Conservation (phyloP, 495 filamentous ascomycete genomes). For the Margaritispora aquatica region DNA sequence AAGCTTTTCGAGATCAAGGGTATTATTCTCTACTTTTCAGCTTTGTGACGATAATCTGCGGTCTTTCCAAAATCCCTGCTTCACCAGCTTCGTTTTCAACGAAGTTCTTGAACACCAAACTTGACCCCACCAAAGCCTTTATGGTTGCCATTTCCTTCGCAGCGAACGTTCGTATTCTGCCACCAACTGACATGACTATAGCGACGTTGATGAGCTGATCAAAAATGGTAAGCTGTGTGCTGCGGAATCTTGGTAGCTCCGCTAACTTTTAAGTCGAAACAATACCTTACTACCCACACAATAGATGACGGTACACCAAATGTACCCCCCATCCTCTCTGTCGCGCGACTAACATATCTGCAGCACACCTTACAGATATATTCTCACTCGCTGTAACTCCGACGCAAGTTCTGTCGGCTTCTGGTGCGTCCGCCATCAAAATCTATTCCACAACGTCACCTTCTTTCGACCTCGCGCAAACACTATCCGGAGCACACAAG, state of each 20-base stretch:
- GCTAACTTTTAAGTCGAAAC: constrained; percentile 67
- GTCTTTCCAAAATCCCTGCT: not conserved
- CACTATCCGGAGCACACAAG: constrained; percentile 67
- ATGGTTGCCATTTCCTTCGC: not conserved
- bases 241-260: not conserved
- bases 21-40: too few species aligned
- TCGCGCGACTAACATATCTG: constrained; percentile 7
- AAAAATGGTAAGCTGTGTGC: not conserved
- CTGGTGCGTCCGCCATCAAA: constrained; percentile 72
- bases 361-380: constrained; percentile 83
- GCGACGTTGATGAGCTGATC: not conserved
- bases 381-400: constrained; percentile 83
- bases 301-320: constrained; percentile 81
- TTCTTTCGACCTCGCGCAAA: constrained; percentile 70
- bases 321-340: constrained; percentile 12
- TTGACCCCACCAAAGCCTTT: constrained; percentile 20
- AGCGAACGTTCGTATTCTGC: not conserved
- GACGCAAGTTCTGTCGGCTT: constrained; percentile 69
- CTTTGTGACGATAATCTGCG: too few species aligned
- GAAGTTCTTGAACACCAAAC: not conserved
- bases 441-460: constrained; percentile 65
- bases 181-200: not conserved
- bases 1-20: too few species aligned
- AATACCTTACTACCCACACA: constrained; percentile 90
- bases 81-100: not conserved